Base-by-base conservation (phyloP, 257 asterid genomes). In the Jasminum sambac region DNA sequence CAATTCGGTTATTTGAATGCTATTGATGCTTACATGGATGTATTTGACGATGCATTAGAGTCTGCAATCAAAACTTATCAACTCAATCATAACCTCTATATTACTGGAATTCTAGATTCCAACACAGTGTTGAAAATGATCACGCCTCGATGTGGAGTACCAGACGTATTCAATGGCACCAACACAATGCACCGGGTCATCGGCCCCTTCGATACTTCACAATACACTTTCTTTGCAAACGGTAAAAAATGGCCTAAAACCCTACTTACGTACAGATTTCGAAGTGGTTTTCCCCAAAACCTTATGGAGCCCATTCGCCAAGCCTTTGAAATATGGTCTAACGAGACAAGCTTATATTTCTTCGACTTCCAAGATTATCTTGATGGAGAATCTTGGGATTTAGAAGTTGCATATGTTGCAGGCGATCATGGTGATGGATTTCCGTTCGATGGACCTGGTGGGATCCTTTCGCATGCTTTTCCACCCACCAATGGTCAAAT, bases 121-220 rank as follows among this genome's bases (percentile, higher is more conserved):
- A 6, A 63, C 26, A 82, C 86, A 0, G 16, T 72, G 0, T 48
- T 19, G 8, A 41, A 14, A 21, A 21, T 78, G 67, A 4, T 9
- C 11, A 14, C 11, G 23, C 81, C 79, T 1, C 78, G 81, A 1
- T 80, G 84, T 19, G 81, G 84, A 23, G 74, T 73, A 5, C 74
- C 72, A 0, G 58, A 48, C 58, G 7, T n/a, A 48, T 11, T 48
- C 58, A 48, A 48, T n/a, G 24, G 58, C 16, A n/a, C 23, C 2
- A 63, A 11, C 19, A 40, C 39, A 19, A 17, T 48, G 58, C 4
- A 39, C 36, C 24, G 23, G 7, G 11, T 8, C 24, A 48, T 23
- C 10, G n/a, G n/a, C 39, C 37, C 25, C 6, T 26, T 10, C 1
- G 6, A 9, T 11, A 30, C 62, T 24, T 67, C 67, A 46, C 58